Conservation (phyloP, 768 basidiomycete species). For the Amanita inopinata region DNA sequence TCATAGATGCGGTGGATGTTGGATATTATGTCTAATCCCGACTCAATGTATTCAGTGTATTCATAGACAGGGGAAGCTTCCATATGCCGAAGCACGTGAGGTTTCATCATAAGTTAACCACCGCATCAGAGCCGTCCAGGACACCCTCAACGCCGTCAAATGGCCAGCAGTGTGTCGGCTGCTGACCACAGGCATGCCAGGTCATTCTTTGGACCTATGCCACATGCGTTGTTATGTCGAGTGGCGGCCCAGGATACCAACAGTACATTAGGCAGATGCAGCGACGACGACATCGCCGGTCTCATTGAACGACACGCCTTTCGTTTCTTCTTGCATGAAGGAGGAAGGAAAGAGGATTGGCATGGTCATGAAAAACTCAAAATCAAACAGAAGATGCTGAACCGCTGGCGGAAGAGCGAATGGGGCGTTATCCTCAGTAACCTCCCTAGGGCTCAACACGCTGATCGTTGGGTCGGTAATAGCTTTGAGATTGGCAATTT, state of each 20-base stretch:
- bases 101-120: too few species aligned
- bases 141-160: too few species aligned
- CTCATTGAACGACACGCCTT: slow-evolving; percentile 53
- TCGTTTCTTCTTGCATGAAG: slow-evolving; percentile 52
- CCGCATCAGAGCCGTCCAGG: too few species aligned
- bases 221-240: slow-evolving; percentile 1
- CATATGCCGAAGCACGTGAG: too few species aligned
- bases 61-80: too few species aligned
- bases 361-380: slow-evolving; percentile 40
- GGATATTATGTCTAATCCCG: too few species aligned
- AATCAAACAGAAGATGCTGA: slow-evolving; percentile 46
- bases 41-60: too few species aligned
- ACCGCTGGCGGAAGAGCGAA: slow-evolving; percentile 55
- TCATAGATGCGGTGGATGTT: too few species aligned
- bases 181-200: not conserved
- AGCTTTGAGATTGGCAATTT: slow-evolving; percentile 76
- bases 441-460: slow-evolving; percentile 23
- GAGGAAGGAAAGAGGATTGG: slow-evolving; percentile 63
- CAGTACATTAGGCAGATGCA: not conserved
- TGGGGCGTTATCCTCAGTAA: slow-evolving; percentile 43
- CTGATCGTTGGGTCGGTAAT: slow-evolving; percentile 52
- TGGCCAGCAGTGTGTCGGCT: not conserved
- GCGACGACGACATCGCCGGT: slow-evolving; percentile 18
- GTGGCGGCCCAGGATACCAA: not conserved
- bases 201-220: slow-evolving; percentile 8